phyloP scores from a whole-genome alignment of 2,329 filamentous ascomycete species.

The Apiospora phragmitis region DNA sequence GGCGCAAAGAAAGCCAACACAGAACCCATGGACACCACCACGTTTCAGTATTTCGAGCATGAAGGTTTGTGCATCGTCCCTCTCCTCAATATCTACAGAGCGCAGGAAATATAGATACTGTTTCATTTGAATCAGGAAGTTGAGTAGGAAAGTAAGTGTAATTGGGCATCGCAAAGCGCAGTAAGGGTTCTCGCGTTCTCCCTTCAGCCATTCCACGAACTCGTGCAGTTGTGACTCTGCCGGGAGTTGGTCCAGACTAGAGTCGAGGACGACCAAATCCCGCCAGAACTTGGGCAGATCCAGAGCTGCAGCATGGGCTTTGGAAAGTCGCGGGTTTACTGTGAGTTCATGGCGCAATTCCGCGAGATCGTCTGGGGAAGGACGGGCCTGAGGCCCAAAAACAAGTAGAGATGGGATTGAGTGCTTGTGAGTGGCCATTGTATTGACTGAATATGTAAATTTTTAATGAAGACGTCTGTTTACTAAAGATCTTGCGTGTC shows the following conservation, averaged over 20 bases:
- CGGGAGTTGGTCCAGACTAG: not conserved
- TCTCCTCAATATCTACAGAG: not conserved
- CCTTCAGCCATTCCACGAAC: not conserved
- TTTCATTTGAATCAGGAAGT: conserved; percentile 9
- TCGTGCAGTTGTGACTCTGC: not conserved
- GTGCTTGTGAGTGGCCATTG: not conserved
- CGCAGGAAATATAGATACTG: conserved; percentile 15
- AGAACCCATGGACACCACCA: conserved; percentile 21
- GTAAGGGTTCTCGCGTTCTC: not conserved
- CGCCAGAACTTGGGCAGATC: conserved; percentile 8
- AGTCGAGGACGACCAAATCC: not conserved
- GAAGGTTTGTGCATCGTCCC: not conserved
- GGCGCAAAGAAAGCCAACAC: conserved; percentile 21
- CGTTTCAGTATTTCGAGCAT: not conserved
- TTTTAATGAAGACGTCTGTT: not conserved
- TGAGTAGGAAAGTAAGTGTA: not conserved
- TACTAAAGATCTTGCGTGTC: too few species aligned
- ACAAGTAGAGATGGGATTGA: conserved; percentile 16
- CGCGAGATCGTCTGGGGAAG: conserved; percentile 12
- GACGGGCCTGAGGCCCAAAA: conserved; percentile 19
- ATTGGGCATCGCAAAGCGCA: not conserved
- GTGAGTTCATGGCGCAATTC: conserved; percentile 16
- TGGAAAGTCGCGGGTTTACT: conserved; percentile 9
- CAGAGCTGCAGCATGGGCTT: conserved; percentile 10
- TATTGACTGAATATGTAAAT: too few species aligned